These are phyloP conservation scores for Biscogniauxia marginata DNA, from an alignment of 2,329 filamentous ascomycete genomes.

Conservation along the genomic window DNA sequence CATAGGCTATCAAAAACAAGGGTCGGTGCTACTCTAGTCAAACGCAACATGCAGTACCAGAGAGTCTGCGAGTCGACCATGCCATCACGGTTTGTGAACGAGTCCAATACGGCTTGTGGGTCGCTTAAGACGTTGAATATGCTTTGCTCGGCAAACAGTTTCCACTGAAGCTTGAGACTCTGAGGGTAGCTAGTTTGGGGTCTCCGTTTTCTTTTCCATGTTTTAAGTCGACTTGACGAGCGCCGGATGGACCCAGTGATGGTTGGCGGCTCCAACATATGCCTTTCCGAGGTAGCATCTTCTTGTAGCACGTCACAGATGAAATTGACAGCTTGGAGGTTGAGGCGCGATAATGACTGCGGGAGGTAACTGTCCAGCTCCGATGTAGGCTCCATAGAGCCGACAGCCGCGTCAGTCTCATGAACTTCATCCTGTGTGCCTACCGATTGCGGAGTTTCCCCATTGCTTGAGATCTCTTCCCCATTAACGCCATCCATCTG, in stretches of 20 bases:
- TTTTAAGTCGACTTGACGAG: constrained; percentile 27
- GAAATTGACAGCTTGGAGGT: constrained; percentile 56
- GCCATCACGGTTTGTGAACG: constrained; percentile 54
- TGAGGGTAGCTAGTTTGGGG: constrained; percentile 26
- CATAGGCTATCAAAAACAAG: constrained; percentile 65
- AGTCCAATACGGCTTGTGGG: constrained; percentile 52
- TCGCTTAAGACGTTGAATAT: constrained; percentile 63
- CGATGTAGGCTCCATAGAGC: constrained; percentile 16
- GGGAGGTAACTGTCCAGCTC: constrained; percentile 44
- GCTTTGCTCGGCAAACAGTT: constrained; percentile 61
- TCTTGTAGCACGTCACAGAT: constrained; percentile 60
- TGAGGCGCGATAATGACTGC: constrained; percentile 55
- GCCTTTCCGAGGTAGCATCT: constrained; percentile 52
- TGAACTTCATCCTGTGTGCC: constrained; percentile 21
- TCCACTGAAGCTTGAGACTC: constrained; percentile 50
- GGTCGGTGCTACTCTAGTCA: constrained; percentile 56
- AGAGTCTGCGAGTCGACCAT: constrained; percentile 60
- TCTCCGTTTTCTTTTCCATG: constrained; percentile 35
- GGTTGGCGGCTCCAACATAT: constrained; percentile 43
- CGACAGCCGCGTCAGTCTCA: constrained; percentile 10
- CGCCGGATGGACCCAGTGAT: constrained; percentile 32
- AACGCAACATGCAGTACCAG: constrained; percentile 62
- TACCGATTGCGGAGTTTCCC: constrained; percentile 17
- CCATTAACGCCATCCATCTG: constrained; percentile 23
- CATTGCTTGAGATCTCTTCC: constrained; percentile 24